Evolutionary conservation across 164 flowering plant genomes (phyloP), one percentile per base, ranked within the genome.

Genomic region (Vitis rotundifolia): DNA sequence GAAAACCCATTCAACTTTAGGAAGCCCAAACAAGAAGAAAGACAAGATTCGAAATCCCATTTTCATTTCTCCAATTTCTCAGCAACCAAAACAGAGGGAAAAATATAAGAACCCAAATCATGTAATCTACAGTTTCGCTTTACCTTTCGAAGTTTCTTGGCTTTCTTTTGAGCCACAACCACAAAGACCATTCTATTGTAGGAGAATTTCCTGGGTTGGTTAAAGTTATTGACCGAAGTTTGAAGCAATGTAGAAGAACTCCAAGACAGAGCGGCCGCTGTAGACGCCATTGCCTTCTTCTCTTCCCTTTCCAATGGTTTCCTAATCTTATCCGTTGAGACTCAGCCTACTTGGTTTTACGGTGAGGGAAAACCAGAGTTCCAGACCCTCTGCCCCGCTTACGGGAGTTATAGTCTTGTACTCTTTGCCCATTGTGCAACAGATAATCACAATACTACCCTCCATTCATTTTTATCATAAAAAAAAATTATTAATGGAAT

Each of bases 151-250:
- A 74, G 64, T 71, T 91, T 93, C 71, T 73, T 81, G 70, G 83
- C 87, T 72, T 91, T 91, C 83, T 87, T 91, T 61, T 93, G 93
- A 75, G 97, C 93, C 13, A 86, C 67, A 66, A 91, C 73, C 67
- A 52, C 66, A 49, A 85, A 14, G 16, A 66, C 54, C 15, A 78
- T 57, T 19, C 79, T 64, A 64, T 48, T 78, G 28, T 77, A 76
- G 7, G 80, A 16, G 13, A 75, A 22, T 50, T 70, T 81, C 1
- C 66, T 3, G 49, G 72, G 49, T 72, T 82, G 81, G 50, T 68
- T 73, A 13, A 12, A 5, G 68, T 57, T 78, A 18, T 67, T 75
- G 6, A 76, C 53, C 11, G 77, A 68, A 76, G 70, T 83, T 29
- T 70, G 83, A 7, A 78, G 68, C 79, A 72, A 79, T 4, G 81